These are phyloP conservation scores for Rhodotorula sphaerocarpa DNA, from an alignment of 768 basidiomycete species.

Conservation along the genomic window DNA sequence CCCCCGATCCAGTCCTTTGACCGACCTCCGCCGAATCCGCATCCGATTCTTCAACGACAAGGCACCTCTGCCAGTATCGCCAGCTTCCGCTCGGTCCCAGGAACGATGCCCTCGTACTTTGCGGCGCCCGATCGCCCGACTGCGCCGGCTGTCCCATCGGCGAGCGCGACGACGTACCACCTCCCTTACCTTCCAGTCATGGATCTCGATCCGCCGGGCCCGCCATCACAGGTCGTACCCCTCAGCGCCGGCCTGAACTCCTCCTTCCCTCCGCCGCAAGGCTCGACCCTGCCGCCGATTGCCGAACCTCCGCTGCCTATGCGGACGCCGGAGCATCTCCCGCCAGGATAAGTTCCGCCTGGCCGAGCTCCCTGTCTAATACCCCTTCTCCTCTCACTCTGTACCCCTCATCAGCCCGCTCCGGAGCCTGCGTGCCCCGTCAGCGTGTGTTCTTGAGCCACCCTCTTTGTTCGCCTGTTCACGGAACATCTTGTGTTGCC, in stretches of 20 bases:
- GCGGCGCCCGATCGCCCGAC: background rate
- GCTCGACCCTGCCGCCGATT: background rate
- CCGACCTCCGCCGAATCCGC: slow-evolving; percentile 13
- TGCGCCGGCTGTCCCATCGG: background rate
- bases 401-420: too few relatives aligned
- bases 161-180: slow-evolving; percentile 3
- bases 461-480: too few relatives aligned
- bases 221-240: too few relatives aligned
- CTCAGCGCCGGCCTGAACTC: background rate
- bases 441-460: too few relatives aligned
- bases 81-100: slow-evolving; percentile 23
- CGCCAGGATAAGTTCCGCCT: background rate
- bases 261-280: background rate
- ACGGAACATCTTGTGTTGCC: too few relatives aligned
- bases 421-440: too few relatives aligned
- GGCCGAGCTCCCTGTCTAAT: too few relatives aligned
- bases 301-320: background rate
- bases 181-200: slow-evolving; percentile 6
- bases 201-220: background rate
- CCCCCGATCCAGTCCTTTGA: slow-evolving; percentile 34
- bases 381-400: too few relatives aligned
- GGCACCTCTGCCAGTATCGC: slow-evolving; percentile 11
- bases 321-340: background rate
- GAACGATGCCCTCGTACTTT: slow-evolving; percentile 25
- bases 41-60: background rate